Conservation (phyloP, 2,329 filamentous ascomycete species). For the Phyllosticta capitalensis region DNA sequence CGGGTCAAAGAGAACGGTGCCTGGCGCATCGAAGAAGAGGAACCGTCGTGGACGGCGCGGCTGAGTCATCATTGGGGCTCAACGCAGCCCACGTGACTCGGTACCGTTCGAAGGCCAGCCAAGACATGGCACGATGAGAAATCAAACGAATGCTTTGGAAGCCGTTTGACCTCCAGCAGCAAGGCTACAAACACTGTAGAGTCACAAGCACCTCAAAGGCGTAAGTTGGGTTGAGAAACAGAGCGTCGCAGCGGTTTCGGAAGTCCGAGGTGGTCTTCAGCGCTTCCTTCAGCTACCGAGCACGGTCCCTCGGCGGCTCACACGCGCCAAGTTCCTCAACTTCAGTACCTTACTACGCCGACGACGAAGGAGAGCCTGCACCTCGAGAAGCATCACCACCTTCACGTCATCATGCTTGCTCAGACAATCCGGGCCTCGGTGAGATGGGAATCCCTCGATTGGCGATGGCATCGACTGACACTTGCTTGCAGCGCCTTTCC, state of each 20-base stretch:
- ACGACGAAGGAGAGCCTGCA: slow-evolving; percentile 7
- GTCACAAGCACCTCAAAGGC: no score
- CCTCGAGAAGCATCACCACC: slow-evolving; percentile 12
- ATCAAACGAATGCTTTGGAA: neutral
- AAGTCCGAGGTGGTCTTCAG: neutral
- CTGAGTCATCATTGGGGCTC: neutral
- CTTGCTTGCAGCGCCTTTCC: slow-evolving; percentile 45
- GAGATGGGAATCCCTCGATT: slow-evolving; percentile 18
- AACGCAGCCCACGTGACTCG: neutral
- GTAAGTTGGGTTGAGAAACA: neutral
- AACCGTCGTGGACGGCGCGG: neutral
- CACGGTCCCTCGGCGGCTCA: neutral
- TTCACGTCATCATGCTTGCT: slow-evolving; percentile 44
- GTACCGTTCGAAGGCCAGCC: neutral
- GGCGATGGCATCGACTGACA: slow-evolving; percentile 1
- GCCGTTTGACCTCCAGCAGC: neutral
- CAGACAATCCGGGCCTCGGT: slow-evolving; percentile 54
- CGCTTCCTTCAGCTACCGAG: neutral
- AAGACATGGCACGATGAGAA: no score
- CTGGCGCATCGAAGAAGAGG: neutral
- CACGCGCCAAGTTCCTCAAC: slow-evolving; percentile 8
- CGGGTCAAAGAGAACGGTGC: neutral
- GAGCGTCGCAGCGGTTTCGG: neutral
- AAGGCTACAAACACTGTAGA: no score
- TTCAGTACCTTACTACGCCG: slow-evolving; percentile 13